Evolutionary conservation across 1,284 basidiomycete genomes (phyloP).

Genomic region (Ceraceosorus guamensis): DNA sequence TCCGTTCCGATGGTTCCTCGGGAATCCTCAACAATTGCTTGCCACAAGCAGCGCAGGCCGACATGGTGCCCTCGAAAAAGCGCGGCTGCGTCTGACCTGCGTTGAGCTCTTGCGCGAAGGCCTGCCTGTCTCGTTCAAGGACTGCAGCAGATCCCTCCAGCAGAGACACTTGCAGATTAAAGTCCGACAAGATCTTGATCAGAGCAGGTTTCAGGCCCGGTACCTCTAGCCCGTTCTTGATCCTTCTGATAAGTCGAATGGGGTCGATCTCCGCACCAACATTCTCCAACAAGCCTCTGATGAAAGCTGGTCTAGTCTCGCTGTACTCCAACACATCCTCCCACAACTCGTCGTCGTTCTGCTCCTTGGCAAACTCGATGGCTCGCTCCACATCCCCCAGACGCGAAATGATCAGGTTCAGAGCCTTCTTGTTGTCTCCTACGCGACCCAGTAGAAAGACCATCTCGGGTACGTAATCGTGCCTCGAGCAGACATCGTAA

Average conservation of each 20-base stretch:
- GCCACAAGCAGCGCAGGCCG: slow-evolving; percentile 24
- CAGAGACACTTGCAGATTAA: slow-evolving; percentile 62
- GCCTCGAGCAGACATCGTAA: slow-evolving; percentile 74
- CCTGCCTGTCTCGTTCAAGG: slow-evolving; percentile 26
- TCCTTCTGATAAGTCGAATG: slow-evolving; percentile 82
- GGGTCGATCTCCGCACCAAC: slow-evolving; percentile 95
- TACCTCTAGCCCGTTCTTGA: slow-evolving; percentile 91
- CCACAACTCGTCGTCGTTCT: slow-evolving; percentile 95
- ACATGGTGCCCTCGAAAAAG: slow-evolving; percentile 19
- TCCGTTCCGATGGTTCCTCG: slow-evolving; percentile 8
- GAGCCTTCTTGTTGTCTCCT: slow-evolving; percentile 91
- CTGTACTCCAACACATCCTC: slow-evolving; percentile 90
- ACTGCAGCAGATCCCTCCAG: slow-evolving; percentile 38
- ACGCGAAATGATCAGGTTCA: slow-evolving; percentile 90
- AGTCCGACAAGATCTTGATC: slow-evolving; percentile 94
- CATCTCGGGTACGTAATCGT: slow-evolving; percentile 88
- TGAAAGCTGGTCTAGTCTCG: slow-evolving; percentile 90
- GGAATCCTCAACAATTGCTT: slow-evolving; percentile 16
- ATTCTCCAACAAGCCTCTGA: slow-evolving; percentile 81
- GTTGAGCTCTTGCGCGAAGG: slow-evolving; percentile 24
- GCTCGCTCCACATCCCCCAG: slow-evolving; percentile 86
- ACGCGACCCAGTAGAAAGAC: slow-evolving; percentile 94
- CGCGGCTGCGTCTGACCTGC: slow-evolving; percentile 21
- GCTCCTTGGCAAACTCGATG: slow-evolving; percentile 96
- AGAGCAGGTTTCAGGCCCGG: slow-evolving; percentile 86